Evolutionary conservation across 495 filamentous ascomycete species (phyloP), one percentile per base, ranked within the genome.

Genomic region (Neurospora terricola): DNA sequence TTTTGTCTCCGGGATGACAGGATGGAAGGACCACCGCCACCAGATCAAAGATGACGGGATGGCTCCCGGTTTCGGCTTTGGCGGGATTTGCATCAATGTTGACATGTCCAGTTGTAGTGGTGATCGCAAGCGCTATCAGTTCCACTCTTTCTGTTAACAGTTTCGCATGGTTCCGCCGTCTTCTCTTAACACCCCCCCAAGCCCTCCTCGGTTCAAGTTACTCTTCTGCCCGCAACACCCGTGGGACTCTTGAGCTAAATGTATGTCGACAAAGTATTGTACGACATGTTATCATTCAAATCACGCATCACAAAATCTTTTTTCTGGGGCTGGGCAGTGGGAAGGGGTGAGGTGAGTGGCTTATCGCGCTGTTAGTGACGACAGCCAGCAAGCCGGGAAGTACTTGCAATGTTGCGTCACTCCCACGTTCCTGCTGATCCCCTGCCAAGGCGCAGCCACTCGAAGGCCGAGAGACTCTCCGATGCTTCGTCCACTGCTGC

Each of bases 321-420:
- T 34, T 34, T 34, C 30, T 34, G 30, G 30, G 30, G 30, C 30
- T 34, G 30, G 30, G 30, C 2, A 34, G 30, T 34, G 30, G 30
- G 30, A 34, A 34, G 30, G 30, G 30, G 30, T 34, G 30, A 34
- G 30, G 30, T 34, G 1, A 34, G 30, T 34, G 30, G 30, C 30
- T 34, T 34, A 34, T 34, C 2, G 30, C 30, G 30, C 12, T 62
- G 54, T 62, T 62, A 62, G 54, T 62, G 54, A 62, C 54, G 54
- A 62, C 54, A 62, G 27, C 54, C 23, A 34, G 27, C 27, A 48
- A 48, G 43, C 43, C 43, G 43, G 43, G n/a, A 48, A 48, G 43
- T 48, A 48, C 43, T 48, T 21, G 43, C 3, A 7, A 62, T 62
- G 54, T 62, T 62, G 76, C 78, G 78, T 80, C 78, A 80, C 76